A percentile compares a stretch with the other conserved stretches of the same genome.
Evolutionary conservation across 176 grass and related monocot genomes (phyloP).

Genomic region (Carex cristatella): DNA sequence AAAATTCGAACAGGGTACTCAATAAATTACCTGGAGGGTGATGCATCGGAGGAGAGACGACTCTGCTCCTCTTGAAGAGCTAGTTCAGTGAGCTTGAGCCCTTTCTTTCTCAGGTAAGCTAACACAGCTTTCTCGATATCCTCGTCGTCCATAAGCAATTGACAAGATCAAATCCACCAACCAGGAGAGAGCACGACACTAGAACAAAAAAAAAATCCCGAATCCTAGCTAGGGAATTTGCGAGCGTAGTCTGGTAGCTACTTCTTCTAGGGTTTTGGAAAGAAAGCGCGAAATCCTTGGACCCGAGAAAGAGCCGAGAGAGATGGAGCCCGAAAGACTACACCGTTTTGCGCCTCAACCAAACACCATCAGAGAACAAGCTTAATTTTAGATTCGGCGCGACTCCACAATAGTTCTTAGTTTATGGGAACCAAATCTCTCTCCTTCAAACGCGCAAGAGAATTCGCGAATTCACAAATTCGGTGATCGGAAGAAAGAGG

Average conservation of each 20-base stretch:
- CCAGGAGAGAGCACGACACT: neutral
- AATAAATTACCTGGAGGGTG: constrained; percentile 39
- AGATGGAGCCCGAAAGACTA: neutral
- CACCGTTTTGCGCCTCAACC: no score
- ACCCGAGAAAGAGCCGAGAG: neutral
- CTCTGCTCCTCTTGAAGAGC: constrained; percentile 86
- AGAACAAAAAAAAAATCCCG: neutral
- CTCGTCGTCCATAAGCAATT: constrained; percentile 68
- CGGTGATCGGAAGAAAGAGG: no score
- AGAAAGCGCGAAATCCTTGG: neutral
- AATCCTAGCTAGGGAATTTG: neutral
- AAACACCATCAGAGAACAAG: no score
- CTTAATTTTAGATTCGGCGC: no score
- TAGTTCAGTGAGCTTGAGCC: constrained; percentile 75
- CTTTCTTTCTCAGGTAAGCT: constrained; percentile 83
- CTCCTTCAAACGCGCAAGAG: no score
- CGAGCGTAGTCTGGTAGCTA: neutral
- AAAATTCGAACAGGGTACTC: neutral
- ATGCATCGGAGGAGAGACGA: constrained; percentile 63
- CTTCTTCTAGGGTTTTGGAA: neutral
- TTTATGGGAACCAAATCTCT: no score
- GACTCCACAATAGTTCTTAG: no score
- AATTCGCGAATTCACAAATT: no score
- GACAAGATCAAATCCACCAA: neutral
- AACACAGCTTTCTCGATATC: constrained; percentile 92